Evolutionary conservation across 192 early-diverging fungal species (phyloP).

Genomic region (Spizellomyces sp.): DNA sequence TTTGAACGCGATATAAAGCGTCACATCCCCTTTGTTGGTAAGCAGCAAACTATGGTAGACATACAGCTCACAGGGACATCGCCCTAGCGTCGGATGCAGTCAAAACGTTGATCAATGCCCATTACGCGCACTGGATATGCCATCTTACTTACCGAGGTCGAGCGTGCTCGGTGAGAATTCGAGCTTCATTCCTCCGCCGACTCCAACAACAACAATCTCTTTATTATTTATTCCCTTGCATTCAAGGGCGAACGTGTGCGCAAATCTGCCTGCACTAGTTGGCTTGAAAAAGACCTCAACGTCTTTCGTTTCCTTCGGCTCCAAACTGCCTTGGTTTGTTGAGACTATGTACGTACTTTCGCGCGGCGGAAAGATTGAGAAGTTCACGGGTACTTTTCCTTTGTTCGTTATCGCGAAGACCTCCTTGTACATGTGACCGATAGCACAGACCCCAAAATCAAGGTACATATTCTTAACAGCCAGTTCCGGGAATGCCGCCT

Average conservation of each 20-base stretch:
- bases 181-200: constrained; percentile 59
- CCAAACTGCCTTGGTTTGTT: constrained; percentile 39
- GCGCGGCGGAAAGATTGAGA: constrained; percentile 51
- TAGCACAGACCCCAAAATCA: constrained; percentile 67
- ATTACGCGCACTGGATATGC: too few species aligned
- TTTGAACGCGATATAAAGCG: constrained; percentile 44
- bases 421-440: constrained; percentile 54
- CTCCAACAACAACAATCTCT: constrained; percentile 59
- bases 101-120: background rate
- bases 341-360: constrained; percentile 52
- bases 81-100: constrained; percentile 27
- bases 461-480: constrained; percentile 50
- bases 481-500: constrained; percentile 63
- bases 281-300: constrained; percentile 57
- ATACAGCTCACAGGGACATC: constrained; percentile 53
- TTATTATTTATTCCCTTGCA: constrained; percentile 69
- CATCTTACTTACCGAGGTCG: constrained; percentile 45
- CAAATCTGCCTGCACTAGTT: constrained; percentile 41
- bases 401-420: constrained; percentile 53
- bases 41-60: constrained; percentile 46
- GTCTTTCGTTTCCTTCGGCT: constrained; percentile 49
- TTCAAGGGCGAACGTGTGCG: constrained; percentile 57
- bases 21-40: constrained; percentile 56
- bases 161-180: constrained; percentile 50
- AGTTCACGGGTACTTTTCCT: constrained; percentile 61